These are phyloP conservation scores for Clitocybe nebularis DNA, from an alignment of 1,284 basidiomycete genomes.

Conservation along the genomic window DNA sequence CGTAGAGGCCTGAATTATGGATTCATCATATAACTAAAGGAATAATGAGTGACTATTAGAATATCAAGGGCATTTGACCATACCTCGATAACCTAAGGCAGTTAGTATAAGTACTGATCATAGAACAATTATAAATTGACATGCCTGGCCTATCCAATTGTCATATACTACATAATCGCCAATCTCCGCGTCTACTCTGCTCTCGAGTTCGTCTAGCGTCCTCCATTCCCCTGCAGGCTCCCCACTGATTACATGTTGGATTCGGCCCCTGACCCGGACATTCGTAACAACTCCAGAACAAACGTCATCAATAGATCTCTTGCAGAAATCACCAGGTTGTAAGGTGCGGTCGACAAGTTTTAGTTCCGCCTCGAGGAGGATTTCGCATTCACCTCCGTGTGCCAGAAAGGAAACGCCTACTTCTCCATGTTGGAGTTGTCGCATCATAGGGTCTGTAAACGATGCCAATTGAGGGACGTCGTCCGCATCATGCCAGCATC, in stretches of 20 bases:
- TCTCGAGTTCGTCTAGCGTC: conserved; percentile 56
- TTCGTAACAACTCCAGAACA: conserved; percentile 75
- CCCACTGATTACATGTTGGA: conserved; percentile 75
- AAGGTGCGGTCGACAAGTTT: conserved; percentile 79
- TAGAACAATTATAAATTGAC: conserved; percentile 18
- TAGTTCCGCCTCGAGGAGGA: conserved; percentile 68
- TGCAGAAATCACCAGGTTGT: conserved; percentile 81
- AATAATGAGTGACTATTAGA: conserved; percentile 7
- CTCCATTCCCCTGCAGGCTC: conserved; percentile 64
- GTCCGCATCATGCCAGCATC: conserved; percentile 81
- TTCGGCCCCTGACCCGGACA: conserved; percentile 56
- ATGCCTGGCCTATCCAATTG: conserved; percentile 88
- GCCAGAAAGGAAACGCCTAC: conserved; percentile 77
- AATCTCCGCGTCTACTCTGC: conserved; percentile 58
- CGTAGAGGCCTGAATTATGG: conserved; percentile 57
- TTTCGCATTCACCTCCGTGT: conserved; percentile 54
- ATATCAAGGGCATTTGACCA: conserved; percentile 11
- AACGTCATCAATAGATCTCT: conserved; percentile 69
- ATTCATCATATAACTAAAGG: conserved; percentile 80
- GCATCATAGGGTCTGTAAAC: conserved; percentile 64
- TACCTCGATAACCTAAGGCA: conserved; percentile 47
- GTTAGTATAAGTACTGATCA: conserved; percentile 13
- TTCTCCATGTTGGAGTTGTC: conserved; percentile 75
- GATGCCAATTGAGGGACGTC: conserved; percentile 48
- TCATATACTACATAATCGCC: conserved; percentile 81